Base-by-base conservation (phyloP, 2,329 filamentous ascomycete species). In the Chrysosporium keratinophilum region DNA sequence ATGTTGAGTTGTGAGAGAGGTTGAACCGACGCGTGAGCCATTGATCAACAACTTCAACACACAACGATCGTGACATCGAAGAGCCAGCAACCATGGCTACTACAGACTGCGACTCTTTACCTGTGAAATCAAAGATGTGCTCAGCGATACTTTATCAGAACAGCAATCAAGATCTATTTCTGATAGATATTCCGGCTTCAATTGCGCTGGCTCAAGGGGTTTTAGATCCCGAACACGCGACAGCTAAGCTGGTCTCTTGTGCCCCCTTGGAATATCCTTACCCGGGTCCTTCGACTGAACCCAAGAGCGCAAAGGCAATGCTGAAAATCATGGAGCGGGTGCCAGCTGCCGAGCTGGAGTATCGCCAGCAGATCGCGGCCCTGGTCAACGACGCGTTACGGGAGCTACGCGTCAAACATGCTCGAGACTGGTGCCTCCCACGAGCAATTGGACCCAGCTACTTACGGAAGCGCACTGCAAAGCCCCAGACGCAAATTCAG, bases 121-220 rank as follows among this genome's bases (percentile, higher is more conserved):
- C 46, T 40, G 17, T 12, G 20, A 40, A 23, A 1, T 12, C 44
- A 23, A 14, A 14, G 5, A 12, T 12, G 12, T 23, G 37, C 3
- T 61, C 65, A 15, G 59, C 68, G 12, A 74, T 82, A 39, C 67
- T 83, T 42, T 81, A 77, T 63, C 71, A 76, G 55, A 78, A 76
- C 56, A 49, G 61, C 1, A 61, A 69, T 3, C 55, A 65, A 6
- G 74, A 72, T 4, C 61, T 77, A 33, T 74, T 74, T 14, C 64
- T 84, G 17, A 60, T 84, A 31, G 81, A 84, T 60, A 76, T 82
- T 9, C 80, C 81, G 1, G 64, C 63, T 4, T 83, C 81, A 0
- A 81, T 84, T 53, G 69, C 73, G 15, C 60, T 69, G 5, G 78
- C 77, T 5, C 81, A 83, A 64, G 68, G 67, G 17, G 3, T 15